Base-by-base conservation (phyloP, 169 alveolate species). In the Pseudocohnilembus persalinus region DNA sequence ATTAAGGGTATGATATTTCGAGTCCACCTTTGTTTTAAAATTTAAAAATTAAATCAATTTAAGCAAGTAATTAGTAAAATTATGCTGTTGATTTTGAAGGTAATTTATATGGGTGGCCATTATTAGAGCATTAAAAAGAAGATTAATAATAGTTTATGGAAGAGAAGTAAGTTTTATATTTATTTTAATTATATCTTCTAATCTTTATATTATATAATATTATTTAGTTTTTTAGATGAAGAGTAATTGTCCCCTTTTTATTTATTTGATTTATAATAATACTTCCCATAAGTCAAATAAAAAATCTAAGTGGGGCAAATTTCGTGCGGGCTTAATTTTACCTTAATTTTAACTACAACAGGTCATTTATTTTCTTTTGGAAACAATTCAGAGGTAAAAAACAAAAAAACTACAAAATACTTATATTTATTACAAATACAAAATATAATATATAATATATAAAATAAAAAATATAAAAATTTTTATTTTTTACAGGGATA, bases 301-400 rank as follows among this genome's bases (percentile, higher is more conserved):
- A 49, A 49, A 49, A 49, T 49, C 4, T 49, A 49, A 49, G 20
- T 49, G 20, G 68, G 26, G 26, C 20, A 4, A 49, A 74, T 88
- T 24, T 31, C 77, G n/a, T 68, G 88, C 31, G 91, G 92, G 0
- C 73, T 83, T 77, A 77, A 85, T 6, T 78, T 86, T 83, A 82
- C 84, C 6, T 73, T 82, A n/a, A 74, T 87, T 26, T 64, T 85
- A 29, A 87, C 88, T 65, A 34, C 82, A 33, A 25, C 74, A 20
- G 89, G 90, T 0, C 28, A 81, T 30, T 75, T 91, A 35, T 91
- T 81, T 85, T 31, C 85, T 49, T 88, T 83, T 72, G 95, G 95
- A 29, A 84, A 74, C 29, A 91, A 91, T 74, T 29, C 77, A 68
- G 84, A 86, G 49, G 95, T 92, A 34, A 91, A 88, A 77, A 85